Conservation (phyloP, 345 rosid species). For the Populus pruinosa region DNA sequence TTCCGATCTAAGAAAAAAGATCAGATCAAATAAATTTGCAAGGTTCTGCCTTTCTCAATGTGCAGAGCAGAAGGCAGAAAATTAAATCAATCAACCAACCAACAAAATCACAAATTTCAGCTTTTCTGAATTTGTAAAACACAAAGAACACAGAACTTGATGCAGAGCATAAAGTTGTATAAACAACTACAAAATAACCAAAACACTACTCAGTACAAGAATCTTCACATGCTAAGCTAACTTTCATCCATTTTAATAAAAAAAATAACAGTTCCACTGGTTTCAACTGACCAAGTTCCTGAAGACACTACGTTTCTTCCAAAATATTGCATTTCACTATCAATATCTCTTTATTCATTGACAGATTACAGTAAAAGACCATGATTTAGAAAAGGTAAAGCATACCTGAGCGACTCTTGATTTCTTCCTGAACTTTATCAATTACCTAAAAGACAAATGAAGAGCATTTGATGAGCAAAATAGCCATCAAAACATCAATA, state of each 20-base stretch:
- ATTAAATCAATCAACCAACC: not conserved
- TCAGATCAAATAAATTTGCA: not conserved
- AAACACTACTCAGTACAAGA: not conserved
- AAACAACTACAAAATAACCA: not conserved
- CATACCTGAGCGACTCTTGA: slow-evolving; percentile 66
- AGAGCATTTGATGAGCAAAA: slow-evolving; percentile 6
- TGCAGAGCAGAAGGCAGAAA: not conserved
- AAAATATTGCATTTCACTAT: not conserved
- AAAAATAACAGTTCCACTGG: not conserved
- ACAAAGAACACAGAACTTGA: not conserved
- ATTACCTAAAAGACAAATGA: slow-evolving; percentile 55
- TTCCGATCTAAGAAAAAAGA: slow-evolving; percentile 46
- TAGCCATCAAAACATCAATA: not conserved
- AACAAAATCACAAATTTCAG: not conserved
- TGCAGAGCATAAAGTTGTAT: not conserved
- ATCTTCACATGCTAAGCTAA: not conserved
- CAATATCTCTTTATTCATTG: not conserved
- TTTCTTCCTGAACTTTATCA: slow-evolving; percentile 83
- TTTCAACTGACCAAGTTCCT: not conserved
- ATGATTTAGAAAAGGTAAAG: not conserved
- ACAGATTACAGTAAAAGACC: not conserved
- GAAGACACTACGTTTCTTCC: not conserved
- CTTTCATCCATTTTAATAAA: not conserved
- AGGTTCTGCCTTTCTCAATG: not conserved
- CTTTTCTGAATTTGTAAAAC: not conserved